phyloP scores from a whole-genome alignment of 179 eudicot species.

The Sideroxylon spinosum region DNA sequence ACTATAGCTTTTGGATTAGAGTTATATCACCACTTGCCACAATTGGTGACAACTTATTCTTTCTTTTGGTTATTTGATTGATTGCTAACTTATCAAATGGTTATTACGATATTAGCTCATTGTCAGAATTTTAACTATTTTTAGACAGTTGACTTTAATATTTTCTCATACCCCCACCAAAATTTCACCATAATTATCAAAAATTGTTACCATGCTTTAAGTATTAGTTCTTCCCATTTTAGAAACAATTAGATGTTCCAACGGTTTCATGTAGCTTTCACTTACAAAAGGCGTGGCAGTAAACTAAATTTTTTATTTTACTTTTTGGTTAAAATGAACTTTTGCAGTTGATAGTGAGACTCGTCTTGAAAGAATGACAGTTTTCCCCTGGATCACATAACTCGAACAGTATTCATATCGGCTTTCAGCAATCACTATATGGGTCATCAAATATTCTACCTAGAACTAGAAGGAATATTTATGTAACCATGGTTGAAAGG shows the following conservation, averaged over 20 bases:
- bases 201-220: not conserved
- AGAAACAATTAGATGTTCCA: not conserved
- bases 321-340: slow-evolving; percentile 12
- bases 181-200: not conserved
- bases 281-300: slow-evolving; percentile 9
- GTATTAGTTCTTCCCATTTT: not conserved
- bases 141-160: not conserved
- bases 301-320: not conserved
- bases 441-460: slow-evolving; percentile 43
- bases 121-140: not conserved
- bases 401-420: slow-evolving; percentile 30
- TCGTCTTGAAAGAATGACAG: slow-evolving; percentile 87
- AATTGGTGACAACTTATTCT: not conserved
- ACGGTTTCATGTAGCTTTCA: not conserved
- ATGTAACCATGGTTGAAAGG: slow-evolving; percentile 69
- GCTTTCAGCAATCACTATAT: slow-evolving; percentile 41
- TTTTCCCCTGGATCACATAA: slow-evolving; percentile 77
- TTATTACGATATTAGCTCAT: not conserved
- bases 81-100: not conserved
- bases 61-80: not conserved
- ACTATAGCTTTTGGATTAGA: not conserved
- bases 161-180: not conserved
- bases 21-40: not conserved
- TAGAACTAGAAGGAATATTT: slow-evolving; percentile 76
- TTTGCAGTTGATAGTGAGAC: slow-evolving; percentile 74